Conservation (phyloP, 352 stramenopile genomes). For the Phytophthora foliorum region DNA sequence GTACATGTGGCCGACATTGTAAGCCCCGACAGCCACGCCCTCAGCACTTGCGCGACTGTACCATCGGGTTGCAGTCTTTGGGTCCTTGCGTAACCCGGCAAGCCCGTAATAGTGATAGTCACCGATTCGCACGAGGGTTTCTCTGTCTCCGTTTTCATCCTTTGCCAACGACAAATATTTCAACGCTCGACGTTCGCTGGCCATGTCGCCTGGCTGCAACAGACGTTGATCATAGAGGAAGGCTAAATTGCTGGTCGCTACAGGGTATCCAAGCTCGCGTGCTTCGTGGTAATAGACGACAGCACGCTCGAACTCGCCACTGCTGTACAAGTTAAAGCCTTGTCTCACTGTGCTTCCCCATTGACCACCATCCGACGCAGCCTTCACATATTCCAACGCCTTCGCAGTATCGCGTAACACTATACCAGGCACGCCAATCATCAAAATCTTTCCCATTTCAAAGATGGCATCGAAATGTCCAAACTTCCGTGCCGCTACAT, state of each 20-base stretch:
- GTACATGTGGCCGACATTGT: slow-evolving; percentile 82
- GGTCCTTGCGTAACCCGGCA: slow-evolving; percentile 45
- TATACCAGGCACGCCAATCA: slow-evolving; percentile 41
- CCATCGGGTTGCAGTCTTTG: slow-evolving; percentile 59
- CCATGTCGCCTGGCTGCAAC: slow-evolving; percentile 21
- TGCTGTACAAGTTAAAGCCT: slow-evolving; percentile 75
- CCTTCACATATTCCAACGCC: slow-evolving; percentile 62
- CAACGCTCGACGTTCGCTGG: slow-evolving; percentile 47
- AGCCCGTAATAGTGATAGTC: slow-evolving; percentile 84
- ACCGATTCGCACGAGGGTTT: slow-evolving; percentile 75
- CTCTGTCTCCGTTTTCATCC: slow-evolving; percentile 55
- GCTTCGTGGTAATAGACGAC: slow-evolving; percentile 75
- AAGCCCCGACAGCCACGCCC: slow-evolving; percentile 65
- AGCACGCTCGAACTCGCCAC: slow-evolving; percentile 52
- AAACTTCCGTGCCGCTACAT: slow-evolving; percentile 70
- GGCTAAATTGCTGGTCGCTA: slow-evolving; percentile 80
- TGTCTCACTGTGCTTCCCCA: slow-evolving; percentile 67
- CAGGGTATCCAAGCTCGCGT: slow-evolving; percentile 60
- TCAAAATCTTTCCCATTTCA: slow-evolving; percentile 72
- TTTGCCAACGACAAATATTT: slow-evolving; percentile 51
- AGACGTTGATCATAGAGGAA: slow-evolving; percentile 79
- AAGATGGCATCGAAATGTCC: slow-evolving; percentile 89
- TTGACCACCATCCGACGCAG: slow-evolving; percentile 65
- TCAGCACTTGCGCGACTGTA: slow-evolving; percentile 79
- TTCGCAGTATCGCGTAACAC: slow-evolving; percentile 31